phyloP scores from a whole-genome alignment of 176 grass and related monocot genomes.

The Olyra latifolia region DNA sequence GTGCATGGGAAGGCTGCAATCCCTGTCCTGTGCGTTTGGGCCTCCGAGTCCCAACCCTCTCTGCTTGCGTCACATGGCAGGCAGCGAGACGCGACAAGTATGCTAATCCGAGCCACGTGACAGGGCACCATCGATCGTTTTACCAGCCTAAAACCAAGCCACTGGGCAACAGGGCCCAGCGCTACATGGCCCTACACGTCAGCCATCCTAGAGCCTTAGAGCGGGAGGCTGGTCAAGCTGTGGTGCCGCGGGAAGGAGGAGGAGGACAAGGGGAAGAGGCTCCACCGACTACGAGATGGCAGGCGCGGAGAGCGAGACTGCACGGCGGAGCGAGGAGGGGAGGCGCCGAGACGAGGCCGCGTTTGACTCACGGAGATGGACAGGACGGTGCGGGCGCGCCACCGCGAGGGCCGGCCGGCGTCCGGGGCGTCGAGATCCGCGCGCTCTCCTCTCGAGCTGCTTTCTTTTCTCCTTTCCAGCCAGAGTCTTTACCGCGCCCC shows the following conservation, averaged over 20 bases:
- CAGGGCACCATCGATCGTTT: background rate
- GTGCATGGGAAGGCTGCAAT: constrained; percentile 50
- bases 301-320: constrained; percentile 38
- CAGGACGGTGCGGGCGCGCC: background rate
- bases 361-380: constrained; percentile 50
- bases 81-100: constrained; percentile 3
- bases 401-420: background rate
- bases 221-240: background rate
- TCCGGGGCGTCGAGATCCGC: constrained; percentile 22
- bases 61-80: background rate
- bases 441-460: background rate
- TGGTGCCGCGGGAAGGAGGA: background rate
- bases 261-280: constrained; percentile 21
- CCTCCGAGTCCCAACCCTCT: constrained; percentile 32
- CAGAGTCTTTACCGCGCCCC: constrained; percentile 39
- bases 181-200: background rate
- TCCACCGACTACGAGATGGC: constrained; percentile 41
- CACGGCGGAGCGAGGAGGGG: constrained; percentile 36
- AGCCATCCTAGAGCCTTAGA: background rate
- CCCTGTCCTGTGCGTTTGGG: constrained; percentile 33
- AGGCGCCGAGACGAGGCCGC: constrained; percentile 19
- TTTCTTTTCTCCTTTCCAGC: constrained; percentile 32
- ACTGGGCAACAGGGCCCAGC: background rate
- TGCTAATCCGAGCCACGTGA: constrained; percentile 39
- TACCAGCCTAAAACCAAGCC: background rate